Base-by-base conservation (phyloP, 164 flowering plant species). In the Taxillus chinensis region DNA sequence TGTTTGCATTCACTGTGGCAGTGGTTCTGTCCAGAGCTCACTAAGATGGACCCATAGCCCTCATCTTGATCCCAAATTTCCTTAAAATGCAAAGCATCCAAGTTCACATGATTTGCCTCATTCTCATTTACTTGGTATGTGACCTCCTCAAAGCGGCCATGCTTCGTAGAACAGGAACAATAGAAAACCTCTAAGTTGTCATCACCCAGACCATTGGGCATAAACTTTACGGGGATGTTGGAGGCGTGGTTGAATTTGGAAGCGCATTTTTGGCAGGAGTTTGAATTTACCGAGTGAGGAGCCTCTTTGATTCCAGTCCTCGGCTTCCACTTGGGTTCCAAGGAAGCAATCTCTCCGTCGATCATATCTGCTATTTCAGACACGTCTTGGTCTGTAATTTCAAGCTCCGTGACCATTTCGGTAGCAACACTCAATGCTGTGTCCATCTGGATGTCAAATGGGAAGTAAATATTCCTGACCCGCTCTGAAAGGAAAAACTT, bases 61-160 rank as follows among this genome's bases (percentile, higher is more conserved):
- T 74, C 83, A 41, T 65, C 82, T 43, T 68, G 78, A 63, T 67
- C 79, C 85, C 85, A 81, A 14, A 69, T 64, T 46, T 78, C 80
- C 0, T 69, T 50, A 62, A 62, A 70, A 17, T 72, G 69, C 59
- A 67, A 39, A 48, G 10, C 52, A 49, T 49, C 2, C 52, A 49
- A 49, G 14, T 14, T 9, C 12, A 9, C 14, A 49, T 14, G 14
- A 9, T 64, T 74, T 58, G 78, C 77, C 68, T 79, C 81, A 7
- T 83, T 67, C 45, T 72, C 81, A 9, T 80, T 86, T 55, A 74
- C 78, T 66, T 82, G 81, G 60, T 76, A 83, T 1, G 82, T 85
- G 45, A 87, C 76, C 78, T 87, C 95, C 62, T 83, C 91, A 62
- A 88, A 89, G 67, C 96, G 75, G 40, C 96, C 96, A 61, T 89